A percentile compares a stretch with the other conserved stretches of the same genome.
phyloP scores from a whole-genome alignment of 2,329 filamentous ascomycete genomes.

The Ascomycota sp. region DNA sequence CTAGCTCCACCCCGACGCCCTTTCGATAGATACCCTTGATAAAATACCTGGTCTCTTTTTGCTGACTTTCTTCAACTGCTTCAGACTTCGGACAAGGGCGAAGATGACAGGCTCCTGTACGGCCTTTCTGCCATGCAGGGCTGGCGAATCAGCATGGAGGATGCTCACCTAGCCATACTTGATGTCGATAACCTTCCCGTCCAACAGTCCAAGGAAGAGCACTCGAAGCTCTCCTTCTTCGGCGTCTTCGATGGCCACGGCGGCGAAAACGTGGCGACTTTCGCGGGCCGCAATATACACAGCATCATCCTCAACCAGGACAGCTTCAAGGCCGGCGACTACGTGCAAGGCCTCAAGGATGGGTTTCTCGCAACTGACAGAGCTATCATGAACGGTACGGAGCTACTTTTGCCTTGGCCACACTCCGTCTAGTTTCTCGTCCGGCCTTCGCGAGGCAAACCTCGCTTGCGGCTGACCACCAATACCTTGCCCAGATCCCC shows the following conservation, averaged over 20 bases:
- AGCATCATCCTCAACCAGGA: conserved; percentile 91
- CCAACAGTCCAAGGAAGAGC: conserved; percentile 38
- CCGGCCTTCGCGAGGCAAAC: no score
- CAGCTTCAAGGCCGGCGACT: conserved; percentile 73
- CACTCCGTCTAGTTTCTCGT: no score
- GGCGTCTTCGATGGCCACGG: conserved; percentile 97
- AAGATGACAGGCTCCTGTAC: conserved; percentile 83
- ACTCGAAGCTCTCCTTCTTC: conserved; percentile 76
- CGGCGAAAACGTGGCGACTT: conserved; percentile 87
- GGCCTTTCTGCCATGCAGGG: conserved; percentile 98
- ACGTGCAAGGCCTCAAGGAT: conserved; percentile 91
- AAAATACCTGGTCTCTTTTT: no score
- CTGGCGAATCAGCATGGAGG: conserved; percentile 99
- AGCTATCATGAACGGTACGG: conserved; percentile 88
- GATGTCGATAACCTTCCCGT: conserved; percentile 46
- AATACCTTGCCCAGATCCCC: conserved; percentile 70
- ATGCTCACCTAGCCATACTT: conserved; percentile 77
- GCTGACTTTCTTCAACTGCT: conserved; percentile 8
- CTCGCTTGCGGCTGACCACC: no score
- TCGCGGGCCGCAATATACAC: conserved; percentile 81
- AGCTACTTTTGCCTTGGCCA: no score
- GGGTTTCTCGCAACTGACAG: conserved; percentile 91
- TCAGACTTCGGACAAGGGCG: conserved; percentile 71
- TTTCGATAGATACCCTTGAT: background rate
- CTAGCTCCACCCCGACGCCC: background rate